These are phyloP conservation scores for Rhamnella rubrinervis DNA, from an alignment of 331 rosid species.

Conservation along the genomic window DNA sequence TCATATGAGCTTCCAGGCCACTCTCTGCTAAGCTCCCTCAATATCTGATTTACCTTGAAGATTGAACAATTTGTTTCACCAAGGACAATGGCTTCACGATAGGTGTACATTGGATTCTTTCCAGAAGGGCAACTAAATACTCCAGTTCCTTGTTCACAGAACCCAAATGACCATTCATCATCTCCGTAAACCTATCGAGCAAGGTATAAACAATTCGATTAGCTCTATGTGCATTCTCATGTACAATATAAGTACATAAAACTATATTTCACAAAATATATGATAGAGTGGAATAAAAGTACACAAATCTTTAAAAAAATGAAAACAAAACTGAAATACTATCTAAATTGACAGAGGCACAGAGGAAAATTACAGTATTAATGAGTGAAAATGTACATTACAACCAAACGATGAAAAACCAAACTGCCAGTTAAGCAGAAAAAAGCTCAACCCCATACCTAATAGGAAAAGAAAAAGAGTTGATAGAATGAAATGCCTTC, in stretches of 20 bases:
- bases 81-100: constrained; percentile 69
- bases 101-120: constrained; percentile 94
- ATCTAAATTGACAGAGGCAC: neutral
- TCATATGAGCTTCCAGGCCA: constrained; percentile 95
- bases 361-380: too few relatives aligned
- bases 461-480: too few relatives aligned
- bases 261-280: neutral
- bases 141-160: constrained; percentile 93
- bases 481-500: too few relatives aligned
- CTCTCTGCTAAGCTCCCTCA: constrained; percentile 95
- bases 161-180: constrained; percentile 99
- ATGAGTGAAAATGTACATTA: too few relatives aligned
- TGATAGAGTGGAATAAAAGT: too few relatives aligned
- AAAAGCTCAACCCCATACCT: too few relatives aligned
- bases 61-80: constrained; percentile 68
- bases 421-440: too few relatives aligned
- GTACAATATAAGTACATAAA: neutral
- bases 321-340: too few relatives aligned
- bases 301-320: neutral
- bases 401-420: too few relatives aligned
- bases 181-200: constrained; percentile 72
- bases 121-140: constrained; percentile 93
- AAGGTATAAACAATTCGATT: constrained; percentile 2
- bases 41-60: constrained; percentile 81
- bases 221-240: neutral